These are phyloP conservation scores for Globisporangium polare DNA, from an alignment of 352 stramenopile species.

Conservation along the genomic window DNA sequence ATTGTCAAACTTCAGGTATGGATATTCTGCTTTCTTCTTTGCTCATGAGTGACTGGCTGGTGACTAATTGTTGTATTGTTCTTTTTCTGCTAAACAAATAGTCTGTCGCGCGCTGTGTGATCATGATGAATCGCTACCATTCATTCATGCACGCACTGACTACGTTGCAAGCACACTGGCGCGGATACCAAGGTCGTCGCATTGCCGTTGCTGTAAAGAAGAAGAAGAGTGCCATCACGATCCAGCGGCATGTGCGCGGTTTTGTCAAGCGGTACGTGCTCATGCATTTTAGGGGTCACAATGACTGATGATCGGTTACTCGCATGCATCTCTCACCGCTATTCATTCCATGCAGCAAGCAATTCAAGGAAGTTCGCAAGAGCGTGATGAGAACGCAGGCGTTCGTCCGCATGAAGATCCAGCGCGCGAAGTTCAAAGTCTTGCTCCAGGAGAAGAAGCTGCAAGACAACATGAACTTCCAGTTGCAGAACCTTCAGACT, in stretches of 20 bases:
- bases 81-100: constrained; percentile 18
- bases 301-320: not conserved
- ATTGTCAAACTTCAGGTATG: constrained; percentile 77
- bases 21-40: constrained; percentile 1
- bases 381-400: constrained; percentile 56
- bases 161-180: constrained; percentile 70
- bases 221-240: constrained; percentile 57
- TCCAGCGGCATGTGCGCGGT: constrained; percentile 60
- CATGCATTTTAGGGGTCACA: not conserved
- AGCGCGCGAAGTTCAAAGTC: constrained; percentile 50
- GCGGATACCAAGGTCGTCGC: constrained; percentile 61
- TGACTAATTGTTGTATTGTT: constrained; percentile 9
- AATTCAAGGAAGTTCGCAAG: constrained; percentile 50
- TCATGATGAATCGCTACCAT: constrained; percentile 73
- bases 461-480: constrained; percentile 53
- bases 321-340: not conserved
- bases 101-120: constrained; percentile 78
- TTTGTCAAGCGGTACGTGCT: constrained; percentile 50
- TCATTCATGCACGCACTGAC: constrained; percentile 52
- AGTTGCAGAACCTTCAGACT: constrained; percentile 54
- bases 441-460: constrained; percentile 50
- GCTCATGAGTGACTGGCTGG: not conserved
- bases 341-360: constrained; percentile 26
- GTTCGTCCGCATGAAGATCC: constrained; percentile 60
- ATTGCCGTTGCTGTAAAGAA: constrained; percentile 44